Percentiles rank a stretch among this genome's conserved stretches.
Conservation (phyloP, 805 yeast genomes). For the Suhomyces faveliae region DNA sequence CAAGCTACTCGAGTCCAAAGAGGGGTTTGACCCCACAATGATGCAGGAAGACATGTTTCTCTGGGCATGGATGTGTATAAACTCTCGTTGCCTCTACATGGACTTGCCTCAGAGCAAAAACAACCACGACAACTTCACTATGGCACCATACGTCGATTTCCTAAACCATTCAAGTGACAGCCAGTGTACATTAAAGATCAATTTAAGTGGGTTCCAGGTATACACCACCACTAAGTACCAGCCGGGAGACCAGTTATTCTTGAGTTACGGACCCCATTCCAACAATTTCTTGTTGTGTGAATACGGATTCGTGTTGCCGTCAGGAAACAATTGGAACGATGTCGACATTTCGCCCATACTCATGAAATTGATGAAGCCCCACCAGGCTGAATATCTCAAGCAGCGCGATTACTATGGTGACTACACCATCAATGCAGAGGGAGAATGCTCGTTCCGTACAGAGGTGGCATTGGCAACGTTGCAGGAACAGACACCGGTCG, state of each 20-base stretch:
- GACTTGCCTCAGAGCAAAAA: constrained; percentile 54
- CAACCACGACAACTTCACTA: constrained; percentile 67
- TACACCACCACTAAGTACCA: constrained; percentile 27
- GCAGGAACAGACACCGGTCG: constrained; percentile 31
- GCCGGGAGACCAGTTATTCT: constrained; percentile 55
- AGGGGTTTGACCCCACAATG: constrained; percentile 14
- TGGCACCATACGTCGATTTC: constrained; percentile 91
- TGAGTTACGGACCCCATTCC: constrained; percentile 87
- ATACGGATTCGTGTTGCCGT: constrained; percentile 70
- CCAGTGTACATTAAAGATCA: constrained; percentile 52
- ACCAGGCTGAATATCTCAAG: constrained; percentile 47
- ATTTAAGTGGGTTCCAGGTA: constrained; percentile 53
- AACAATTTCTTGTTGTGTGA: constrained; percentile 81
- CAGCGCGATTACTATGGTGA: constrained; percentile 64
- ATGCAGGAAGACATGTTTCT: constrained; percentile 32
- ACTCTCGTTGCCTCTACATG: constrained; percentile 88
- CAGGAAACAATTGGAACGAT: constrained; percentile 62
- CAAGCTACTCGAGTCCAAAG: constrained; percentile 19
- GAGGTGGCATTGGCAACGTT: constrained; percentile 69
- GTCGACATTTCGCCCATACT: constrained; percentile 59
- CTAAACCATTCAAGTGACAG: constrained; percentile 66
- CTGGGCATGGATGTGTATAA: constrained; percentile 84
- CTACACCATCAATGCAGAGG: constrained; percentile 57
- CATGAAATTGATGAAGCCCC: constrained; percentile 27
- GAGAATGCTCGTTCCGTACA: constrained; percentile 65